Conservation (phyloP, 805 yeast genomes). For the Komagataella ulmi region DNA sequence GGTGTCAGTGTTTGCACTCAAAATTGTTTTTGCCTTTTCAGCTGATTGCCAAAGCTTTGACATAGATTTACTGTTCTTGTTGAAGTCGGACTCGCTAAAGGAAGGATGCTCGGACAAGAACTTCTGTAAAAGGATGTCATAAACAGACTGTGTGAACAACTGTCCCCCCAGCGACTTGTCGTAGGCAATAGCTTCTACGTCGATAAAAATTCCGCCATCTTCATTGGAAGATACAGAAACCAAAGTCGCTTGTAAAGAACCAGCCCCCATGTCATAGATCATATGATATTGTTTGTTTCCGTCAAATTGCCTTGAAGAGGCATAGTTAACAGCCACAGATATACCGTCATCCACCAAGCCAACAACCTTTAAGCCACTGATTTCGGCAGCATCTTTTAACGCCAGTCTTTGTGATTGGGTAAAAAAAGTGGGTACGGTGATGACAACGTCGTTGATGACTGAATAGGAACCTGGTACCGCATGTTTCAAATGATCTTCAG, state of each 20-base stretch:
- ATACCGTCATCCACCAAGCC: slow-evolving; percentile 80
- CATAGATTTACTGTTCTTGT: slow-evolving; percentile 34
- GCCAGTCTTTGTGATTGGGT: slow-evolving; percentile 55
- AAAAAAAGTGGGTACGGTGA: slow-evolving; percentile 69
- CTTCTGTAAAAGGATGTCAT: slow-evolving; percentile 43
- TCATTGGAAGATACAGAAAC: slow-evolving; percentile 40
- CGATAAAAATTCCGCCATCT: slow-evolving; percentile 30
- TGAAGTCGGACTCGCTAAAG: slow-evolving; percentile 23
- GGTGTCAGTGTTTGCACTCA: slow-evolving; percentile 82
- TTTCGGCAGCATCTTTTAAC: slow-evolving; percentile 53
- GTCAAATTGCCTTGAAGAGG: slow-evolving; percentile 35
- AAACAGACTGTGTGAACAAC: slow-evolving; percentile 50
- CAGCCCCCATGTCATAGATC: slow-evolving; percentile 88
- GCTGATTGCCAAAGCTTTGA: slow-evolving; percentile 70
- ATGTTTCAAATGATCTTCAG: slow-evolving; percentile 42
- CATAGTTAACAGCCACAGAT: slow-evolving; percentile 81
- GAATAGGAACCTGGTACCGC: slow-evolving; percentile 35
- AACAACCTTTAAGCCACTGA: slow-evolving; percentile 53
- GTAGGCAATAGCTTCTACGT: slow-evolving; percentile 60
- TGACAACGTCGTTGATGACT: slow-evolving; percentile 49
- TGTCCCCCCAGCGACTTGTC: slow-evolving; percentile 69
- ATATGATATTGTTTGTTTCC: slow-evolving; percentile 42
- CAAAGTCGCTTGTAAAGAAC: slow-evolving; percentile 80
- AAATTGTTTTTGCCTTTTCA: slow-evolving; percentile 75
- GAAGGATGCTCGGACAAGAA: slow-evolving; percentile 34